Evolutionary conservation across 2,329 filamentous ascomycete species (phyloP).

Genomic region (Talaromyces sp.): DNA sequence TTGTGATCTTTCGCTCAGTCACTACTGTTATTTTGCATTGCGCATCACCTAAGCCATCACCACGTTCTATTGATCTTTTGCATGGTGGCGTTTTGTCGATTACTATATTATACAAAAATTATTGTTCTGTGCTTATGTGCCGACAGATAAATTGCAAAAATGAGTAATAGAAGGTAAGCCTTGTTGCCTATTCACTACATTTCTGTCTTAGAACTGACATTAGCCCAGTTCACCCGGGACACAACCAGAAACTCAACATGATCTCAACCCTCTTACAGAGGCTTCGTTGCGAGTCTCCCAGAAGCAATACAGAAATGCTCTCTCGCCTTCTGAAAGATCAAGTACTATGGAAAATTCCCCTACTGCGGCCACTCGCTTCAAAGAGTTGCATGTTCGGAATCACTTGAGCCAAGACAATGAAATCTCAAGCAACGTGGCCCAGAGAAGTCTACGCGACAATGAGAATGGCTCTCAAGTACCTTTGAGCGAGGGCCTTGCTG

Average conservation of each 20-base stretch:
- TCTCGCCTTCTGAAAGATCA: background rate
- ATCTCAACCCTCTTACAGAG: background rate
- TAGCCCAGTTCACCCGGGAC: background rate
- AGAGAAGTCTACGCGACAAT: background rate
- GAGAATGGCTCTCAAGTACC: background rate
- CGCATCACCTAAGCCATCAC: slow-evolving; percentile 1
- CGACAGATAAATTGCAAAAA: background rate
- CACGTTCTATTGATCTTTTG: background rate
- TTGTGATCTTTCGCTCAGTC: background rate
- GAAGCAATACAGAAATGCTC: background rate
- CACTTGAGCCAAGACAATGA: slow-evolving; percentile 1
- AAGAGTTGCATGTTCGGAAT: background rate
- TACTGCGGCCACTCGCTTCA: background rate
- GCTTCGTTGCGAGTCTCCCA: background rate
- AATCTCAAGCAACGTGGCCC: slow-evolving; percentile 2
- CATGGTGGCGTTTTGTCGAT: background rate
- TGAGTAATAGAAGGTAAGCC: background rate
- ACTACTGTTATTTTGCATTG: slow-evolving; percentile 1
- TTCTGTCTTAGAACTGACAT: background rate
- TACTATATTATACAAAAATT: background rate
- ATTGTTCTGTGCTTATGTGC: background rate
- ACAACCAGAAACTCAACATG: background rate
- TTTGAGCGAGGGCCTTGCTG: background rate
- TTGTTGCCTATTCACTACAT: background rate
- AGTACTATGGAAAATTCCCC: background rate